phyloP scores from a whole-genome alignment of 1,284 basidiomycete genomes.

The Pseudozyma hubeiensis region DNA sequence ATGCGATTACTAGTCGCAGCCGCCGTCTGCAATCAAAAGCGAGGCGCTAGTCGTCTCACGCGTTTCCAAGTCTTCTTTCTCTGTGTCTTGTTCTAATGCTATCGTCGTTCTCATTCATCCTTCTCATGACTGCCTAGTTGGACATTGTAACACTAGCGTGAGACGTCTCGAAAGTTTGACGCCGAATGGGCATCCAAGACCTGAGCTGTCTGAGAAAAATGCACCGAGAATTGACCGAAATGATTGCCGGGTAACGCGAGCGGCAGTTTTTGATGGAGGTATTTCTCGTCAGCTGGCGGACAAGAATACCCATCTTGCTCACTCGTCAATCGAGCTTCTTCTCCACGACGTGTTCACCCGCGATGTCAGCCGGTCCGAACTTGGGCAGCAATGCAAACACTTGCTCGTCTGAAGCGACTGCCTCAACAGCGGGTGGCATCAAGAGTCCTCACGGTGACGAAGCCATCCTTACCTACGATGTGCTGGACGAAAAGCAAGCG shows the following conservation, averaged over 20 bases:
- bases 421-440: conserved; percentile 16
- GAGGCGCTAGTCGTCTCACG: background rate
- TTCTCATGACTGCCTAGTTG: background rate
- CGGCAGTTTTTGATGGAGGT: background rate
- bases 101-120: background rate
- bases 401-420: conserved; percentile 9
- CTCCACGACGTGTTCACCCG: too few species aligned
- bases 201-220: too few species aligned
- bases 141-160: conserved; percentile 1
- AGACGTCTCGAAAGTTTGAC: background rate
- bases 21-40: background rate
- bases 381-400: background rate
- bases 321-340: too few species aligned
- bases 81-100: background rate
- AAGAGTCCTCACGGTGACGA: conserved; percentile 29
- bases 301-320: too few species aligned
- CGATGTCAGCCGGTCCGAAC: too few species aligned
- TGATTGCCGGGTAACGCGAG: conserved; percentile 13
- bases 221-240: conserved; percentile 11
- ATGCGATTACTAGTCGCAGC: conserved; percentile 42
- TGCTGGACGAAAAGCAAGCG: conserved; percentile 44
- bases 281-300: too few species aligned
- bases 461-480: conserved; percentile 50
- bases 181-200: too few species aligned
- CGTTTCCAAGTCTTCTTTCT: background rate